These are phyloP conservation scores for Clonostachys rosea DNA, from an alignment of 2,329 filamentous ascomycete species.

Conservation along the genomic window DNA sequence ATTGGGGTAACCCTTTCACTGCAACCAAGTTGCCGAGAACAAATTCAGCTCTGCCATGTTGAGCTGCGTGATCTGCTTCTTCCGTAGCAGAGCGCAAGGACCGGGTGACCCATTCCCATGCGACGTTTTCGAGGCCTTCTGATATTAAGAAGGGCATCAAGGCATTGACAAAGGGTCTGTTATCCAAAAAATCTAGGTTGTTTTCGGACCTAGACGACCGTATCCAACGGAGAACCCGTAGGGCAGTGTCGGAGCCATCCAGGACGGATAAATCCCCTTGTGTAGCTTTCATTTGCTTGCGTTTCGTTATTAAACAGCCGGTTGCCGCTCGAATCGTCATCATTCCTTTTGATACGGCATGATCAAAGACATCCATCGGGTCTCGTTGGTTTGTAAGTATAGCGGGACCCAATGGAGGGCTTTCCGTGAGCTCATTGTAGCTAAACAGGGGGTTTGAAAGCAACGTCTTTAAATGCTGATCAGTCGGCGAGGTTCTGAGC, in stretches of 20 bases:
- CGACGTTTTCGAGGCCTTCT: slow-evolving; percentile 43
- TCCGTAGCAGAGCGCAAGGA: slow-evolving; percentile 22
- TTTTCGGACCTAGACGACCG: slow-evolving; percentile 42
- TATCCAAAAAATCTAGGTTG: slow-evolving; percentile 36
- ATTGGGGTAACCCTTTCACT: slow-evolving; percentile 28
- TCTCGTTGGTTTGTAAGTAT: slow-evolving; percentile 17
- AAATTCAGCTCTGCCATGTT: slow-evolving; percentile 14
- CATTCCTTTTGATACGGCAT: slow-evolving; percentile 48
- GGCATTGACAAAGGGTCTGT: slow-evolving; percentile 26
- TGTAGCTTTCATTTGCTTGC: slow-evolving; percentile 28
- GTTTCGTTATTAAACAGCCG: slow-evolving; percentile 47
- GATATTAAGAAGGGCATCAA: slow-evolving; percentile 46
- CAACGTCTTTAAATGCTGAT: slow-evolving; percentile 48
- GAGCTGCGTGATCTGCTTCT: slow-evolving; percentile 8
- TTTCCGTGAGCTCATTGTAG: slow-evolving; percentile 12
- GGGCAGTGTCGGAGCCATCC: slow-evolving; percentile 10
- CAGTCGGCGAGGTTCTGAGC: slow-evolving; percentile 30
- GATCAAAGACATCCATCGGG: slow-evolving; percentile 51
- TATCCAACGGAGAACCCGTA: slow-evolving; percentile 50
- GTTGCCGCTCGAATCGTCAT: slow-evolving; percentile 50
- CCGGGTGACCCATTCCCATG: slow-evolving; percentile 47
- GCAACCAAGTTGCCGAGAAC: slow-evolving; percentile 35
- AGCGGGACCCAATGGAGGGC: background rate
- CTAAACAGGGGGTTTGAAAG: slow-evolving; percentile 53
- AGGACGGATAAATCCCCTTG: slow-evolving; percentile 3